Percentiles rank a stretch among this genome's conserved stretches.
These are phyloP conservation scores for Penicillium lividum DNA, from an alignment of 495 filamentous ascomycete species.

Conservation along the genomic window DNA sequence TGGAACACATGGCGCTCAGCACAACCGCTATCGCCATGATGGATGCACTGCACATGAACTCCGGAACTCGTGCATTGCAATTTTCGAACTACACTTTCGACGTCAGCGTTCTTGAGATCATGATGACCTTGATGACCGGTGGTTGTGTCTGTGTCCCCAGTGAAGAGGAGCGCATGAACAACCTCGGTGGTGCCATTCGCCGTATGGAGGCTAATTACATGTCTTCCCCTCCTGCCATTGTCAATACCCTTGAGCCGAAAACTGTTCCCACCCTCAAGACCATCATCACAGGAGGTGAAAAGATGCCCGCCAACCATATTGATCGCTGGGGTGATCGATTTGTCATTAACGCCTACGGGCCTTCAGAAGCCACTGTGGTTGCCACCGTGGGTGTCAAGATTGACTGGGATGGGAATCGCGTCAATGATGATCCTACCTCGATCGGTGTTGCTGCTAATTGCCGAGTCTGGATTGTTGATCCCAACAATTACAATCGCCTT, in stretches of 20 bases:
- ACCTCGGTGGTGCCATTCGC: slow-evolving; percentile 44
- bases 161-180: slow-evolving; percentile 53
- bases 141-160: slow-evolving; percentile 68
- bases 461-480: slow-evolving; percentile 61
- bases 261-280: slow-evolving; percentile 49
- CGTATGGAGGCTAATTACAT: slow-evolving; percentile 44
- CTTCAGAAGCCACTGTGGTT: slow-evolving; percentile 53
- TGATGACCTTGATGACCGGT: slow-evolving; percentile 62
- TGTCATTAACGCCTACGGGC: slow-evolving; percentile 58
- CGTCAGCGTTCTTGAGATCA: slow-evolving; percentile 63
- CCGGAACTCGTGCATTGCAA: slow-evolving; percentile 61
- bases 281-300: slow-evolving; percentile 58
- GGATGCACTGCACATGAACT: slow-evolving; percentile 45
- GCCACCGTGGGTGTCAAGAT: slow-evolving; percentile 43
- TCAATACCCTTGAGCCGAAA: slow-evolving; percentile 47
- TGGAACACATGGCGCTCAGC: slow-evolving; percentile 44
- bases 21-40: slow-evolving; percentile 35
- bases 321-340: slow-evolving; percentile 43
- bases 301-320: slow-evolving; percentile 48
- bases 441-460: slow-evolving; percentile 44
- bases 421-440: slow-evolving; percentile 37
- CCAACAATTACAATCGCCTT: slow-evolving; percentile 55
- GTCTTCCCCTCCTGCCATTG: slow-evolving; percentile 46
- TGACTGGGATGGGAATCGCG: slow-evolving; percentile 43
- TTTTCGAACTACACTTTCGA: slow-evolving; percentile 72